Evolutionary conservation across 2,329 filamentous ascomycete species (phyloP), one percentile per base, ranked within the genome.

Genomic region (Beauveria asiatica): DNA sequence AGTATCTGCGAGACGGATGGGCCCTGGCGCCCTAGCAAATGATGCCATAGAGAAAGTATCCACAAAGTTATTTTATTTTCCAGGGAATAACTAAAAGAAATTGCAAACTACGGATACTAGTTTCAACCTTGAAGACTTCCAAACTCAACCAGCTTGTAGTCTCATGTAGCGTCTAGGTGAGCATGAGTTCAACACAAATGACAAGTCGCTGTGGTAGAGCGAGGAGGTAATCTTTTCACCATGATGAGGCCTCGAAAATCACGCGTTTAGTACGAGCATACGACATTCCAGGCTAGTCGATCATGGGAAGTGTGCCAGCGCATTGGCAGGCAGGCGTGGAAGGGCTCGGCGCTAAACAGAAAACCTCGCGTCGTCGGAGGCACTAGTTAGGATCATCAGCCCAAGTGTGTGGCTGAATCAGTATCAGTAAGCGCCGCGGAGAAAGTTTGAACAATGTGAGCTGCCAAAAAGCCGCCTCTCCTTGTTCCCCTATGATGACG

Each of bases 31-130:
- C 39, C 23, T 19, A 54, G 51, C 19, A 16, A 11, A 57, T 57
- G 54, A 41, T 57, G 54, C 54, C 54, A 49, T 57, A 9, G 23
- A 17, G 13, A n/a, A n/a, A 13, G 54, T 54, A 57, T 57, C 54
- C 44, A 49, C 54, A 39, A 16, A 49, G 30, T 10, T 21, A 39
- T 48, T 49, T 11, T 37, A 16, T 37, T 37, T 5, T 37, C 33
- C 33, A 37, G 33, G 33, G 5, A n/a, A n/a, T n/a, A n/a, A n/a
- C n/a, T n/a, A n/a, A 50, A 42, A 45, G 52, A 55, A n/a, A 55
- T 55, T 55, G 41, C 11, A 30, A 46, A 9, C 3, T 25, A 21
- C n/a, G n/a, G n/a, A n/a, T n/a, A n/a, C 21, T 41, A 39, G 33
- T 5, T 37, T 13, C 42, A 25, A 21, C n/a, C 53, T 13, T 2